These are phyloP conservation scores for Heliosperma pusillum DNA, from an alignment of 148 eudicot genomes.

Conservation along the genomic window DNA sequence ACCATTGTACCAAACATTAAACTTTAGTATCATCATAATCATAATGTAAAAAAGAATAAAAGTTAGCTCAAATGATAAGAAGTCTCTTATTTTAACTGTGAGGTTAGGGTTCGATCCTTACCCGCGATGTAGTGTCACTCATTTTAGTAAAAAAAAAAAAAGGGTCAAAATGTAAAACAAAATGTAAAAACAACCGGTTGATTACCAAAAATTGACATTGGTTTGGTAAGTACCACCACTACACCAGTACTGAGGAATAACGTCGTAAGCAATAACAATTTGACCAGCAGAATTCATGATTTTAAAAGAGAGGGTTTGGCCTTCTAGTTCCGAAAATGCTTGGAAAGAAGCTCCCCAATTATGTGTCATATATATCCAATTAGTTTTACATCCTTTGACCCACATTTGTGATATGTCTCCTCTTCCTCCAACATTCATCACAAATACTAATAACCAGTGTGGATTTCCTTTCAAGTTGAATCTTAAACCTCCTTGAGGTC, in stretches of 20 bases:
- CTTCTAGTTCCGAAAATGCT: slow-evolving; percentile 51
- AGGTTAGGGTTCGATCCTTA: too few relatives aligned
- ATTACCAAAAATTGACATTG: slow-evolving; percentile 46
- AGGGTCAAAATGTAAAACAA: too few relatives aligned
- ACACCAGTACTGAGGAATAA: slow-evolving; percentile 57
- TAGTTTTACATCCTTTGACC: slow-evolving; percentile 61
- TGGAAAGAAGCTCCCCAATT: slow-evolving; percentile 95
- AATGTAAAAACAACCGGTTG: background rate
- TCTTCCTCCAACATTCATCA: slow-evolving; percentile 43
- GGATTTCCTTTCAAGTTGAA: slow-evolving; percentile 38
- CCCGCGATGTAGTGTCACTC: too few relatives aligned
- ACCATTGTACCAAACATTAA: too few relatives aligned
- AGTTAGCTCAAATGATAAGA: too few relatives aligned
- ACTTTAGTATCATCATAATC: too few relatives aligned
- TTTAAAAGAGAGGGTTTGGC: slow-evolving; percentile 67
- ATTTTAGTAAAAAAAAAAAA: too few relatives aligned
- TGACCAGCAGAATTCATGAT: slow-evolving; percentile 40
- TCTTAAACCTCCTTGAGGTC: slow-evolving; percentile 35
- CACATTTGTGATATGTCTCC: slow-evolving; percentile 69
- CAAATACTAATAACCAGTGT: slow-evolving; percentile 40
- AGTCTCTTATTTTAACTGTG: too few relatives aligned
- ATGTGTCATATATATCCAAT: slow-evolving; percentile 73
- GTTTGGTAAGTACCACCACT: slow-evolving; percentile 50
- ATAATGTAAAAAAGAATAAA: too few relatives aligned
- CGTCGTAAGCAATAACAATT: slow-evolving; percentile 44